These are phyloP conservation scores for Annulohypoxylon stygium DNA, from an alignment of 495 filamentous ascomycete species.

Conservation along the genomic window DNA sequence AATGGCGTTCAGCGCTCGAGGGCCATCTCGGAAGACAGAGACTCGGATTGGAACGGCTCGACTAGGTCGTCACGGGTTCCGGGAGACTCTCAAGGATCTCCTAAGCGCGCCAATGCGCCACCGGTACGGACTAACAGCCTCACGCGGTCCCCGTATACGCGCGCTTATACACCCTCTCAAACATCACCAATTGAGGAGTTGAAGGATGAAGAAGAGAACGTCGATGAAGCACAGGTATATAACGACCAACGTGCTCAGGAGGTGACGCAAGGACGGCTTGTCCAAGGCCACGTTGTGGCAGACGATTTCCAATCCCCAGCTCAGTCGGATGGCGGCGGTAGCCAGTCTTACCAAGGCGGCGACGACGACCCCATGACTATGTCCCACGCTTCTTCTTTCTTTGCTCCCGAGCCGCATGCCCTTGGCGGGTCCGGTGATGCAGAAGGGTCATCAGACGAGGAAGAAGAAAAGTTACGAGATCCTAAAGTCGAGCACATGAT, in stretches of 20 bases:
- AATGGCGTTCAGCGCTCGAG: constrained; percentile 46
- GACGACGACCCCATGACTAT: constrained; percentile 71
- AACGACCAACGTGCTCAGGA: constrained; percentile 89
- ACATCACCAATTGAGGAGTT: constrained; percentile 55
- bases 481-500: constrained; percentile 90
- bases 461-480: constrained; percentile 80
- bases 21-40: constrained; percentile 44
- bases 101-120: constrained; percentile 53
- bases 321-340: constrained; percentile 66
- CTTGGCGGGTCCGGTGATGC: constrained; percentile 87
- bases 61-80: constrained; percentile 44
- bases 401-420: constrained; percentile 69
- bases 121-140: constrained; percentile 46
- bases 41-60: constrained; percentile 42
- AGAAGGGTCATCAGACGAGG: constrained; percentile 85
- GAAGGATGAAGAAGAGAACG: constrained; percentile 61
- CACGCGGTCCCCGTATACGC: constrained; percentile 46
- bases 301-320: constrained; percentile 88
- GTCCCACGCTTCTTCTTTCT: constrained; percentile 68
- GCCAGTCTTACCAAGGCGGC: constrained; percentile 48
- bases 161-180: constrained; percentile 54
- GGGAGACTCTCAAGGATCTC: constrained; percentile 58
- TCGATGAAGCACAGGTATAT: constrained; percentile 72
- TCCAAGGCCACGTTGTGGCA: constrained; percentile 97
- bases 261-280: constrained; percentile 89